These are phyloP conservation scores for Yamadazyma taylorii DNA, from an alignment of 1,139 yeast genomes.

Conservation along the genomic window DNA sequence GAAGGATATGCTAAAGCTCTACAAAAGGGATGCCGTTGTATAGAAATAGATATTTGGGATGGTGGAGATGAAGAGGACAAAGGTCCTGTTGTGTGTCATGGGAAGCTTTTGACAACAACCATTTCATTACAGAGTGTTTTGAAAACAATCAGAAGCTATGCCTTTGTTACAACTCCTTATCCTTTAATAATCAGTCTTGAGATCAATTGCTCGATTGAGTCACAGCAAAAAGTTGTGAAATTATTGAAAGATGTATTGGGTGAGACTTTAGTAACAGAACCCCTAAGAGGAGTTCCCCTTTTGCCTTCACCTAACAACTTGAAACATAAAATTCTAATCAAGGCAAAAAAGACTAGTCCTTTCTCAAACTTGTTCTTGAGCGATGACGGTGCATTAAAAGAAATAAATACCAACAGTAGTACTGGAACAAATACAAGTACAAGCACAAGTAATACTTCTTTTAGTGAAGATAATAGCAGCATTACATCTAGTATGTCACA, in stretches of 20 bases:
- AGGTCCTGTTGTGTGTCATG: conserved; percentile 84
- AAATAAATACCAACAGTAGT: conserved; percentile 11
- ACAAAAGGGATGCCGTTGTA: conserved; percentile 89
- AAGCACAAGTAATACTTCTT: conserved; percentile 39
- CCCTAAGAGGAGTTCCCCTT: conserved; percentile 26
- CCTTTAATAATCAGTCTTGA: conserved; percentile 91
- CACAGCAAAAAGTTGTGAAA: conserved; percentile 59
- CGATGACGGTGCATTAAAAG: conserved; percentile 24
- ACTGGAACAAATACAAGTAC: conserved; percentile 31
- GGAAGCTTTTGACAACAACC: conserved; percentile 75
- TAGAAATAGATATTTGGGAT: conserved; percentile 96
- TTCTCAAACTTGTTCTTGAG: conserved; percentile 18
- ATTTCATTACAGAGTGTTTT: conserved; percentile 71
- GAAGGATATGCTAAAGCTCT: conserved; percentile 90
- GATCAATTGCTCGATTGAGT: conserved; percentile 66
- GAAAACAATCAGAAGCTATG: conserved; percentile 73
- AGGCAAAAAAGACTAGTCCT: conserved; percentile 63
- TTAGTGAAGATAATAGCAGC: conserved; percentile 44
- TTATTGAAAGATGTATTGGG: conserved; percentile 59
- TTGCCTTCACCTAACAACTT: conserved; percentile 76
- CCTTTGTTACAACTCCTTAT: conserved; percentile 77
- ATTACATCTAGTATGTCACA: conserved; percentile 15
- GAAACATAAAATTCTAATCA: conserved; percentile 68
- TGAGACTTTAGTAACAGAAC: conserved; percentile 51
- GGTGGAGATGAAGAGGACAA: conserved; percentile 48